Percentiles rank a stretch among this genome's conserved stretches.
These are phyloP conservation scores for Lichtheimia ornata DNA, from an alignment of 371 early-diverging fungal species.

Conservation along the genomic window DNA sequence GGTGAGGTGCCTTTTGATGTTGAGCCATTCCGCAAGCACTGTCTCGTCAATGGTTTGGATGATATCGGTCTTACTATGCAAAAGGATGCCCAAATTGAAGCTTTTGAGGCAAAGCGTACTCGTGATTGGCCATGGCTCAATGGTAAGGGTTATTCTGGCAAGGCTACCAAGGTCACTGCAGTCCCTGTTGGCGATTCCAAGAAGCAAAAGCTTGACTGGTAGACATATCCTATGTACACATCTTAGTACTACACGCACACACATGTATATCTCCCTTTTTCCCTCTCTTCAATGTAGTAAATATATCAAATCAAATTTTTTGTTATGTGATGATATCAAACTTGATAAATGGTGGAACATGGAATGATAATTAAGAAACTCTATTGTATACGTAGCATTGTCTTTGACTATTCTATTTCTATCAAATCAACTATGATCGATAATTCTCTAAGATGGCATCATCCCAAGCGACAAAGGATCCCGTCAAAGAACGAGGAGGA, in stretches of 20 bases:
- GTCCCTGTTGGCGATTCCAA: constrained; percentile 24
- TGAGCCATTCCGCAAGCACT: constrained; percentile 60
- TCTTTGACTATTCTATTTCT: no score
- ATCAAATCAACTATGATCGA: neutral
- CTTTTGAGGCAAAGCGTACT: constrained; percentile 57
- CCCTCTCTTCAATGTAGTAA: no score
- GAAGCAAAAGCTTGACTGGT: constrained; percentile 53
- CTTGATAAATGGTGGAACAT: no score
- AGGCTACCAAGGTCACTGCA: constrained; percentile 33
- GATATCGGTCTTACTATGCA: constrained; percentile 74
- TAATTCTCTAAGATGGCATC: constrained; percentile 30
- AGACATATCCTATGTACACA: constrained; percentile 12
- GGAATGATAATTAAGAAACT: no score
- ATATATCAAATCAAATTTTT: no score
- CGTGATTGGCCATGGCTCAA: constrained; percentile 66
- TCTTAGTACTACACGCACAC: no score
- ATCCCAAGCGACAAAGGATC: constrained; percentile 55
- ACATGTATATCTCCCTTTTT: no score
- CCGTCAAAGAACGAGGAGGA: constrained; percentile 57
- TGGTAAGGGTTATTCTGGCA: constrained; percentile 50
- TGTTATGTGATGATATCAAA: no score
- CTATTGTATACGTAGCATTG: no score
- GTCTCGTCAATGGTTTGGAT: constrained; percentile 69
- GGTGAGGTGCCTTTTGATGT: constrained; percentile 55
- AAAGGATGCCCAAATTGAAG: constrained; percentile 52